Evolutionary conservation across 306 rosid species (phyloP), one percentile per base, ranked within the genome.

Genomic region (Castanea sativa): DNA sequence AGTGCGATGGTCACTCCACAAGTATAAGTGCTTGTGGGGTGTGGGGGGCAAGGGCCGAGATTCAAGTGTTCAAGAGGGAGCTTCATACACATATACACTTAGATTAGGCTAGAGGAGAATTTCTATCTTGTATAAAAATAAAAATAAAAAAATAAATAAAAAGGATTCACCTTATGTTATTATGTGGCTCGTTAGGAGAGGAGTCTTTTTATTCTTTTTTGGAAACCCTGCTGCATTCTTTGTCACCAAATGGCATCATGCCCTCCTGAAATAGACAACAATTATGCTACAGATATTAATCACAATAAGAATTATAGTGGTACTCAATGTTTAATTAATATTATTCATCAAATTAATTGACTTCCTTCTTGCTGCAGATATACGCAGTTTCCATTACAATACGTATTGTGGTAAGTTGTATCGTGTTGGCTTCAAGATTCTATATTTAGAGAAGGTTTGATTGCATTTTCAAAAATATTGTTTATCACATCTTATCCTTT

Each of bases 361-460:
- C 71, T 73, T 75, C 51, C 55, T 75, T 80, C 49, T 81, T 73
- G 76, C 49, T 73, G 79, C 97, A 93, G 98, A 91, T 93, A 38
- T 93, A 93, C 73, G 98, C 97, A 11, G 97, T 91, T 76, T 91
- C 98, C 68, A 91, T 93, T 80, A 93, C 98, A 43, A 91, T 93
- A 78, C 98, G 98, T 79, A 87, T 93, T 32, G 98, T 93, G 89
- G 98, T 90, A 87, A 85, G 94, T 76, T 73, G 5, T 7, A 6
- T 65, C 18, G 4, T 30, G 76, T 73, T 76, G 33, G 25, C 49
- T n/a, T 71, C 59, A 21, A 49, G 71, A 64, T 64, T 29, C 19
- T 56, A 15, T 41, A 65, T 25, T 23, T 20, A 13, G 41, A 77
- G 16, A 49, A 49, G 53, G 53, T 11, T 49, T 12, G 16, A 11